phyloP scores from a whole-genome alignment of 1,284 basidiomycete genomes.

The Rhodotorula mucilaginosa region DNA sequence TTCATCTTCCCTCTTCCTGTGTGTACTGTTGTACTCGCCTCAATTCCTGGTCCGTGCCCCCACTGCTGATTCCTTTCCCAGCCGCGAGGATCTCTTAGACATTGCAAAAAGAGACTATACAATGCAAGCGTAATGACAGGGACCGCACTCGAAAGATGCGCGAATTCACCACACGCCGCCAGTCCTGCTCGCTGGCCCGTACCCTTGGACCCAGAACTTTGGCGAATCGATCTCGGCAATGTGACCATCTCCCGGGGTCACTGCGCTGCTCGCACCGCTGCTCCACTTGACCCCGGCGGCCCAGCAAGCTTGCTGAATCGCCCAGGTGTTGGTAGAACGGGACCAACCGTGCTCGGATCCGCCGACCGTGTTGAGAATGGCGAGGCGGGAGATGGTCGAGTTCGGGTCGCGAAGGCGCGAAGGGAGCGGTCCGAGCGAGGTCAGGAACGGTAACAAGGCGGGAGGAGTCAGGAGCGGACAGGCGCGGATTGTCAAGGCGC shows the following conservation, averaged over 20 bases:
- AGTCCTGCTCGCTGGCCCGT: not conserved
- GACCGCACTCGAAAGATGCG: not conserved
- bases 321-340: not conserved
- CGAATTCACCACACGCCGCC: not conserved
- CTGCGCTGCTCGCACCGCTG: not conserved
- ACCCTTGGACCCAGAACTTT: not conserved
- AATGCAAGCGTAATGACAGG: not conserved
- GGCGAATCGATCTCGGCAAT: not conserved
- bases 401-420: not conserved
- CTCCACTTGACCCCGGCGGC: constrained; percentile 12
- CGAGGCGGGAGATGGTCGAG: not conserved
- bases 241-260: not conserved
- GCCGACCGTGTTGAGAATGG: constrained; percentile 6
- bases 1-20: not conserved
- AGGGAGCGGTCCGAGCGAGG: not conserved
- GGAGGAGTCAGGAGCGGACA: constrained; percentile 4
- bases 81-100: not conserved
- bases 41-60: not conserved
- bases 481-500: constrained; percentile 17
- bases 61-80: not conserved
- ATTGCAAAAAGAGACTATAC: not conserved
- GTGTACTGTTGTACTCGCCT: not conserved
- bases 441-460: not conserved
- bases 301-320: constrained; percentile 25
- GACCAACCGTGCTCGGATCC: constrained; percentile 23